phyloP scores from a whole-genome alignment of 768 basidiomycete species.

The Suillus spraguei region DNA sequence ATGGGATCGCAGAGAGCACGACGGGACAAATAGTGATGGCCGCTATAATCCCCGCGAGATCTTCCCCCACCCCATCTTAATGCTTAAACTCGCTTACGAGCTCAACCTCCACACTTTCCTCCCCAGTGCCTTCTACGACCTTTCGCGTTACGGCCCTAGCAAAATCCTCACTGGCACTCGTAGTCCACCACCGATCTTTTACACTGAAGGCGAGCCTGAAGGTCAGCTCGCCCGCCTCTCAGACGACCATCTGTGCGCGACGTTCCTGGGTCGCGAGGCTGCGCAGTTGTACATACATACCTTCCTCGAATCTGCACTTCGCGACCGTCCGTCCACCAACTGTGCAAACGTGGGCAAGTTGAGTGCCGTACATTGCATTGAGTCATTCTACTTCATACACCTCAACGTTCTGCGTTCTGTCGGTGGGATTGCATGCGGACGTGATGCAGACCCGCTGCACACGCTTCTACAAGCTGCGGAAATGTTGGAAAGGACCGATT shows the following conservation, averaged over 20 bases:
- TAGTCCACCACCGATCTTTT: constrained; percentile 34
- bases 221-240: constrained; percentile 33
- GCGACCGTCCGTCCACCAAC: constrained; percentile 48
- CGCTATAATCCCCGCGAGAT: constrained; percentile 61
- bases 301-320: constrained; percentile 61
- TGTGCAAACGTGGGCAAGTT: constrained; percentile 47
- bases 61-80: constrained; percentile 68
- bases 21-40: constrained; percentile 49
- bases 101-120: constrained; percentile 59
- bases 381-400: constrained; percentile 77
- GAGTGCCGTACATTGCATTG: constrained; percentile 46
- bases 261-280: constrained; percentile 64
- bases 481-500: constrained; percentile 73
- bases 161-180: constrained; percentile 61
- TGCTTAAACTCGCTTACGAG: constrained; percentile 70
- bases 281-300: constrained; percentile 62
- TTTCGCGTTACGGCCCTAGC: constrained; percentile 72
- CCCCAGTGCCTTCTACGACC: constrained; percentile 74
- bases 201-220: constrained; percentile 12
- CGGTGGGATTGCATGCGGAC: constrained; percentile 69
- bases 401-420: constrained; percentile 72
- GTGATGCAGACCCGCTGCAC: constrained; percentile 75
- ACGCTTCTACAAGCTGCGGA: constrained; percentile 69
- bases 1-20: constrained; percentile 70
- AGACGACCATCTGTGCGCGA: constrained; percentile 41